Base-by-base conservation (phyloP, 2,329 filamentous ascomycete genomes). In the Fusarium lateritium region DNA sequence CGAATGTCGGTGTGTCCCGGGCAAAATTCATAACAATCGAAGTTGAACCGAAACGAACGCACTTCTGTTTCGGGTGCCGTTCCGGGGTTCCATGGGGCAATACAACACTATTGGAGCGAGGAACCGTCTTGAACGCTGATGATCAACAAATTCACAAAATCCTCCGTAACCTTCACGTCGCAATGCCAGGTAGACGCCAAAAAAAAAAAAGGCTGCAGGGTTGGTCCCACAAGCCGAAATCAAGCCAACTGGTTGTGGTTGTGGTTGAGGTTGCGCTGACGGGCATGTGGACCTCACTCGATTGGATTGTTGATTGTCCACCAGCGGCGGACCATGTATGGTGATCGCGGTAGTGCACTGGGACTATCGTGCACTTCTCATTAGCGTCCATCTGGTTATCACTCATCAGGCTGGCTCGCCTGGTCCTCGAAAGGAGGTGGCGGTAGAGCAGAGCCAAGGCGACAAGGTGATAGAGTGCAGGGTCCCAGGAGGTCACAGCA, bases 211-310 rank as follows among this genome's bases (percentile, higher is more conserved):
- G 47, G 50, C 54, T 67, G 44, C 70, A 75, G 60, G 72, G 66
- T 55, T 67, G 47, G 69, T 67, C 52, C 70, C 69, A 74, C 72
- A 61, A 66, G 61, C 65, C 65, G 71, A 67, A 70, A 56, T 62
- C 65, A 59, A 67, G 62, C 49, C 65, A 64, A 65, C 54, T 45
- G 26, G 39, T 58, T 65, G 31, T 65, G 36, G 45, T 55, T 46
- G 36, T 55, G 28, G 39, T 50, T 36, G 53, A 69, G 65, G 70
- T 68, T 63, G 53, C 54, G 61, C 57, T 65, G 68, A 69, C 51
- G 61, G 72, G 50, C 61, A 67, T 69, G 72, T 74, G 72, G 70
- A 67, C 72, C 70, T 72, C 65, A 19, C 19, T 19, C 19, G 19
- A 19, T 19, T 19, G 19, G 61, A 73, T 70, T 68, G 68, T 19